phyloP scores from a whole-genome alignment of 495 filamentous ascomycete genomes.

The Penicillium fimorum region DNA sequence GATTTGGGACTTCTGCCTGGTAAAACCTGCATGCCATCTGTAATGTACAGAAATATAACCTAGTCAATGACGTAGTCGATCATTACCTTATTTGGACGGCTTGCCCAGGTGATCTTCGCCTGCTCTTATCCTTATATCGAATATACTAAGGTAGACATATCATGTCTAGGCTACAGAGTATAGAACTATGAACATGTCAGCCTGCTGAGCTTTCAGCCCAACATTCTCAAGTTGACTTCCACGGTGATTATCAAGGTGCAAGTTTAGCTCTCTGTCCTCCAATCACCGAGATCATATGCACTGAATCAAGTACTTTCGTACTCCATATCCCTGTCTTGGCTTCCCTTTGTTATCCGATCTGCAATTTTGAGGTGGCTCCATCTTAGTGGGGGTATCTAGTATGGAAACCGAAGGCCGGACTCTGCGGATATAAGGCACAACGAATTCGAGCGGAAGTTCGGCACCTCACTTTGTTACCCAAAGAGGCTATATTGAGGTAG shows the following conservation, averaged over 20 bases:
- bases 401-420: not conserved
- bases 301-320: slow-evolving; percentile 4
- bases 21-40: not conserved
- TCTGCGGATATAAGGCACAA: not conserved
- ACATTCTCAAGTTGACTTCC: not conserved
- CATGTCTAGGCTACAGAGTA: not conserved
- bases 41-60: not conserved
- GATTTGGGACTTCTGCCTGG: not conserved
- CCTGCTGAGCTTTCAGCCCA: not conserved
- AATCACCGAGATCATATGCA: not conserved
- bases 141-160: not conserved
- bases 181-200: not conserved
- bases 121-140: not conserved
- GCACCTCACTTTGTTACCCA: not conserved
- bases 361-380: slow-evolving; percentile 20
- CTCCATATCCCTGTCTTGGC: slow-evolving; percentile 24
- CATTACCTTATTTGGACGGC: slow-evolving; percentile 18
- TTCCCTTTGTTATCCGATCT: slow-evolving; percentile 23
- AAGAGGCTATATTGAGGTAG: not conserved
- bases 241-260: not conserved
- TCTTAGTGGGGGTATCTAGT: slow-evolving; percentile 1
- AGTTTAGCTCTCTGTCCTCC: not conserved
- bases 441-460: not conserved
- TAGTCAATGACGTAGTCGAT: slow-evolving; percentile 25
- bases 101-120: not conserved